Conservation (phyloP, 495 filamentous ascomycete genomes). For the Aspergillus avenaceus region DNA sequence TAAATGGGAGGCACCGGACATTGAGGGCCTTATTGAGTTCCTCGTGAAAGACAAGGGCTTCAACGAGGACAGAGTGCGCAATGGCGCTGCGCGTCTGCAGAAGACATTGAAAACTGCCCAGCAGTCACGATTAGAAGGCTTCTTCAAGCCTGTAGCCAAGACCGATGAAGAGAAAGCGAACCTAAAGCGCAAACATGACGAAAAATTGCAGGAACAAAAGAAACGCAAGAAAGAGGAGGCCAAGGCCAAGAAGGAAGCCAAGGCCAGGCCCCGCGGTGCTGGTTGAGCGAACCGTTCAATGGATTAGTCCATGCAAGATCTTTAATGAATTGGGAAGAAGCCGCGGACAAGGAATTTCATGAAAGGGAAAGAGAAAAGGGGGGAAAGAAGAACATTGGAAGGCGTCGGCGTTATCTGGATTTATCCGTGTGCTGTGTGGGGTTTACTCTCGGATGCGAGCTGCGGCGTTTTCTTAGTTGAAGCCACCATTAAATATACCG, state of each 20-base stretch:
- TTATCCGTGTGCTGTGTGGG: neutral
- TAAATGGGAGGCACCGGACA: slow-evolving; percentile 92
- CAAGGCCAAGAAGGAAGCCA: slow-evolving; percentile 82
- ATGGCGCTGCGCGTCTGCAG: slow-evolving; percentile 65
- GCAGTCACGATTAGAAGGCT: slow-evolving; percentile 90
- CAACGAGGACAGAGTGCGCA: slow-evolving; percentile 85
- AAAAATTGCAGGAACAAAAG: slow-evolving; percentile 83
- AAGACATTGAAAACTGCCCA: slow-evolving; percentile 88
- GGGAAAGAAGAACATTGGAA: neutral
- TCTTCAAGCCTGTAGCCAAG: slow-evolving; percentile 93
- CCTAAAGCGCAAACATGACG: slow-evolving; percentile 89
- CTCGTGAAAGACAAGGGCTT: slow-evolving; percentile 94
- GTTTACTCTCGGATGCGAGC: neutral
- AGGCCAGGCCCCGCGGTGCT: slow-evolving; percentile 78
- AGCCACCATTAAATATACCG: neutral
- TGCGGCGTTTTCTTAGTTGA: neutral
- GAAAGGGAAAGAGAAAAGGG: neutral
- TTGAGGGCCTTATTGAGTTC: slow-evolving; percentile 83
- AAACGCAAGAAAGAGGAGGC: slow-evolving; percentile 90
- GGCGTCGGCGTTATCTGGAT: neutral
- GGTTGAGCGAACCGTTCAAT: slow-evolving; percentile 19
- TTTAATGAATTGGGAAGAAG: neutral
- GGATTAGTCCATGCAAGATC: neutral
- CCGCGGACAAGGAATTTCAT: neutral
- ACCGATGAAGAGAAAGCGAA: slow-evolving; percentile 75